These are phyloP conservation scores for Claviceps maximensis DNA, from an alignment of 2,329 filamentous ascomycete genomes.

Conservation along the genomic window DNA sequence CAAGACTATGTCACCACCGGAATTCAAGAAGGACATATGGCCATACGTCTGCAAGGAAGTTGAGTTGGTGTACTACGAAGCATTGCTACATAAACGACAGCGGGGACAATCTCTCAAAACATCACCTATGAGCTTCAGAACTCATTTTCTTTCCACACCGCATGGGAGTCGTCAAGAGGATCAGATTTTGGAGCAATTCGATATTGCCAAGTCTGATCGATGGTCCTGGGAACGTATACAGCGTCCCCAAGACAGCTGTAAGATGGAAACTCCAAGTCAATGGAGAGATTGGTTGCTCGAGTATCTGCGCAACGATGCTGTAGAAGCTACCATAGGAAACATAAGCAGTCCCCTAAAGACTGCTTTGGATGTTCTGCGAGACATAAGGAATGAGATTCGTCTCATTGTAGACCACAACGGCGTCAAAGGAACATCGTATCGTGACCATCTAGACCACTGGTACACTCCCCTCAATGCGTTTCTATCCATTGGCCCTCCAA, in stretches of 20 bases:
- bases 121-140: neutral
- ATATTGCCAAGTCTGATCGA: neutral
- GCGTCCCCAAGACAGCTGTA: neutral
- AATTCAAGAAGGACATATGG: constrained; percentile 4
- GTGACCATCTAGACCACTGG: constrained; percentile 4
- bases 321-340: constrained; percentile 1
- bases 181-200: constrained; percentile 2
- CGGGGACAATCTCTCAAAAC: neutral
- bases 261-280: neutral
- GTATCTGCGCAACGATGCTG: neutral
- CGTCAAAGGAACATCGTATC: constrained; percentile 1
- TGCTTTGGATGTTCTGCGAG: constrained; percentile 4
- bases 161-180: constrained; percentile 1
- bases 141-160: neutral
- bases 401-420: constrained; percentile 6
- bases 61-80: constrained; percentile 5
- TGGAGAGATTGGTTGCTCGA: constrained; percentile 4
- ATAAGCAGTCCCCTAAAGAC: constrained; percentile 3
- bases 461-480: constrained; percentile 6
- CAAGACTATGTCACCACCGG: neutral
- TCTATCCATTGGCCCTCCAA: constrained; percentile 2
- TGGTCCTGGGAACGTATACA: constrained; percentile 6
- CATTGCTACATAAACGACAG: neutral
- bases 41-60: constrained; percentile 3
- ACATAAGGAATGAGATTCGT: constrained; percentile 5